Evolutionary conservation across 179 eudicot species (phyloP).

Genomic region (Heliamphora pulchella): DNA sequence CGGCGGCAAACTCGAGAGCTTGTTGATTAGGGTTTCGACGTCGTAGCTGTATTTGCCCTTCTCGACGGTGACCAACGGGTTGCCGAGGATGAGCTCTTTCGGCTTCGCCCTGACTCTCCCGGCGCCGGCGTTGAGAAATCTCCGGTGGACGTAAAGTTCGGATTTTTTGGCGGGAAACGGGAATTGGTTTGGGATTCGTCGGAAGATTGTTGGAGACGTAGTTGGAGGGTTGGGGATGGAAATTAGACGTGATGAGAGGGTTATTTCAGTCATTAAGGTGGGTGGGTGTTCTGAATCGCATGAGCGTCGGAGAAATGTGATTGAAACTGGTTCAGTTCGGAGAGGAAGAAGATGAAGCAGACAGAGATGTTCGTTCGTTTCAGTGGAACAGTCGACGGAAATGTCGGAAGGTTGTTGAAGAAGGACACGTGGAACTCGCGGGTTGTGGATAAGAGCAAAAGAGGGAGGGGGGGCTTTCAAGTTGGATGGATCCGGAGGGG

Average conservation of each 20-base stretch:
- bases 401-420: slow-evolving; percentile 9
- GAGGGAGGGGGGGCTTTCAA: background rate
- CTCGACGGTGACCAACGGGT: slow-evolving; percentile 58
- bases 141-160: slow-evolving; percentile 4
- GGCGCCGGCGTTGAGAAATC: slow-evolving; percentile 17
- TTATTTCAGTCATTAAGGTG: slow-evolving; percentile 16
- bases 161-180: slow-evolving; percentile 9
- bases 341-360: background rate
- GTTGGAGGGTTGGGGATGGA: slow-evolving; percentile 20
- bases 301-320: background rate
- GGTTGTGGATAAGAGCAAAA: slow-evolving; percentile 31
- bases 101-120: slow-evolving; percentile 38
- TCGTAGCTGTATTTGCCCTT: slow-evolving; percentile 88
- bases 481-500: slow-evolving; percentile 6
- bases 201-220: slow-evolving; percentile 14
- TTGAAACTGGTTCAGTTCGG: background rate
- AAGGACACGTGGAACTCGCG: slow-evolving; percentile 26
- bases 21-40: slow-evolving; percentile 72
- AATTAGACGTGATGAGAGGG: slow-evolving; percentile 21
- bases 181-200: slow-evolving; percentile 11
- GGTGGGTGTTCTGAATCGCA: slow-evolving; percentile 1
- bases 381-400: background rate
- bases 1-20: slow-evolving; percentile 84
- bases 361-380: background rate
- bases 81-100: slow-evolving; percentile 60